Evolutionary conservation across 2,329 filamentous ascomycete genomes (phyloP).

Genomic region (Monilinia laxa): DNA sequence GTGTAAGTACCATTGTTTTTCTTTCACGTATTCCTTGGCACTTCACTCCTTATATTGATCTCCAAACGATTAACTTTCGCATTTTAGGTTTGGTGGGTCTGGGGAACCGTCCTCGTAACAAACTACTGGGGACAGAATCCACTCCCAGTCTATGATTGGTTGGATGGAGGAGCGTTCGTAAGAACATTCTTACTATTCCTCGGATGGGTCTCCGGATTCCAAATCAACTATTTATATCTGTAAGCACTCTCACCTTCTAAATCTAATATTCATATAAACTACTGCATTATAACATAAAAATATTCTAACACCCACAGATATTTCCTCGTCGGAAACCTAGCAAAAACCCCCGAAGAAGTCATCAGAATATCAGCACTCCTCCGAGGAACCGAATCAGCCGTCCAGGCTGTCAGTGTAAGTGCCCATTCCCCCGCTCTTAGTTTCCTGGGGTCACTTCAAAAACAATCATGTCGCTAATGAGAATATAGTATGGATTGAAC

Average conservation of each 20-base stretch:
- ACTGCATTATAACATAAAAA: too few species aligned
- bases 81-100: slow-evolving; percentile 60
- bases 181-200: slow-evolving; percentile 66
- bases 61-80: neutral
- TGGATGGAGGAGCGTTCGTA: slow-evolving; percentile 57
- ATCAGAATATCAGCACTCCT: slow-evolving; percentile 67
- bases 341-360: slow-evolving; percentile 60
- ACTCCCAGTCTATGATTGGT: slow-evolving; percentile 65
- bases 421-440: neutral
- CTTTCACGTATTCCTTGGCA: neutral
- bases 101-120: slow-evolving; percentile 65
- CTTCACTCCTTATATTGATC: neutral
- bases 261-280: neutral
- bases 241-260: slow-evolving; percentile 41
- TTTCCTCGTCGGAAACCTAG: slow-evolving; percentile 68
- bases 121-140: slow-evolving; percentile 53
- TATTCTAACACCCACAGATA: slow-evolving; percentile 48
- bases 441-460: neutral
- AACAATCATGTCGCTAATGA: neutral
- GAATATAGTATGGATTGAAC: slow-evolving; percentile 58
- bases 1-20: slow-evolving; percentile 42
- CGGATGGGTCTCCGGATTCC: slow-evolving; percentile 65
- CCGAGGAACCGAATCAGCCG: slow-evolving; percentile 69
- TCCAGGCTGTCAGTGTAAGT: slow-evolving; percentile 64
- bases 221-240: slow-evolving; percentile 72